Evolutionary conservation across 139 green algal species (phyloP).

Genomic region (Coelastrella sp.): DNA sequence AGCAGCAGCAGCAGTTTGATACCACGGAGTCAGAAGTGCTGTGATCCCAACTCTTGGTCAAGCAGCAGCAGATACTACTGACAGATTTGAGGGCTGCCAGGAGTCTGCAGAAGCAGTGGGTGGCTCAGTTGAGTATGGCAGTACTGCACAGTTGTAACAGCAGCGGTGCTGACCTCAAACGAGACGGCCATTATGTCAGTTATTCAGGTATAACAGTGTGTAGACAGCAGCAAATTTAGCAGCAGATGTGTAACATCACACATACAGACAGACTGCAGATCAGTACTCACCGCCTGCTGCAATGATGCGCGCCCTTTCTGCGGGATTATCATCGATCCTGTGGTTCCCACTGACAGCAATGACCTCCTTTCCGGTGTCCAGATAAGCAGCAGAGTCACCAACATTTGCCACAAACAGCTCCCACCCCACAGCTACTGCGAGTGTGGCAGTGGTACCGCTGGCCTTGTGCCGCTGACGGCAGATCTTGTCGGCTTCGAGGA

Average conservation of each 20-base stretch:
- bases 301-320: constrained; percentile 76
- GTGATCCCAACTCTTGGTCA: too few relatives aligned
- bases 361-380: constrained; percentile 90
- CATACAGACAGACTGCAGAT: background rate
- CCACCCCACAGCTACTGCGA: constrained; percentile 82
- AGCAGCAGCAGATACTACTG: too few relatives aligned
- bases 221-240: background rate
- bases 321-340: constrained; percentile 77
- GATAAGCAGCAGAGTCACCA: constrained; percentile 87
- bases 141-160: too few relatives aligned
- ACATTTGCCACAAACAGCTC: constrained; percentile 88
- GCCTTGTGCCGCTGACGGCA: constrained; percentile 54
- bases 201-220: background rate
- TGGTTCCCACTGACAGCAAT: constrained; percentile 74
- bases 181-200: too few relatives aligned
- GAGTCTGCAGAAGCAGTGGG: too few relatives aligned
- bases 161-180: too few relatives aligned
- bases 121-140: too few relatives aligned
- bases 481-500: constrained; percentile 58
- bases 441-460: constrained; percentile 85
- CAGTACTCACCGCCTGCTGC: constrained; percentile 57
- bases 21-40: too few relatives aligned
- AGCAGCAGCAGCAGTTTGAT: background rate
- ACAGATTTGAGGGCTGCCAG: too few relatives aligned
- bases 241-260: background rate